Percentiles rank a stretch among this genome's conserved stretches.
These are phyloP conservation scores for Agaricus blazei DNA, from an alignment of 768 basidiomycete genomes.

Conservation along the genomic window DNA sequence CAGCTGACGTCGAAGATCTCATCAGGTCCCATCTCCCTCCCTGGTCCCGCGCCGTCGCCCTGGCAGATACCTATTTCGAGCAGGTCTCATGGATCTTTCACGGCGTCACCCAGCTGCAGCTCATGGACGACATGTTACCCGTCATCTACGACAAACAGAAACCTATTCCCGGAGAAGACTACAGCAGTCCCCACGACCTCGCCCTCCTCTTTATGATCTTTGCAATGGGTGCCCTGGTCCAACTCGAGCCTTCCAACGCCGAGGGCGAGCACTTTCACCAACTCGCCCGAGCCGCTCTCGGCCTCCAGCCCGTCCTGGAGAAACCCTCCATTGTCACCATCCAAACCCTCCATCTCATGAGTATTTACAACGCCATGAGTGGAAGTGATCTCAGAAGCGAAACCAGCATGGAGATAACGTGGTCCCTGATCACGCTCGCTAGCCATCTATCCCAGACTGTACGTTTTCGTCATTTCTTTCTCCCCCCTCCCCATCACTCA, in stretches of 20 bases:
- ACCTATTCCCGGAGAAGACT: constrained; percentile 33
- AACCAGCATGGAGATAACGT: constrained; percentile 69
- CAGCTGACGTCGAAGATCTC: constrained; percentile 40
- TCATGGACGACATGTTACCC: constrained; percentile 60
- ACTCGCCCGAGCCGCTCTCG: constrained; percentile 58
- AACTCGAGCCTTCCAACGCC: constrained; percentile 19
- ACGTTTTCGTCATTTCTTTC: constrained; percentile 20
- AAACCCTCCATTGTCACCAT: constrained; percentile 69
- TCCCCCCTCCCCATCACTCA: not conserved
- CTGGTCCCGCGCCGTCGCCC: constrained; percentile 43
- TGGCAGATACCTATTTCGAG: constrained; percentile 62
- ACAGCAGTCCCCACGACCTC: constrained; percentile 42
- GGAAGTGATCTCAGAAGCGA: constrained; percentile 56
- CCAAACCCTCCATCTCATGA: constrained; percentile 62
- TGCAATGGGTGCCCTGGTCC: constrained; percentile 49
- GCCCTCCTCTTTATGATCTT: constrained; percentile 52
- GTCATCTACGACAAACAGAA: constrained; percentile 53
- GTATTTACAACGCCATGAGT: constrained; percentile 68
- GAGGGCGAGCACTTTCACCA: constrained; percentile 65
- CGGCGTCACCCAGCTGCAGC: constrained; percentile 56
- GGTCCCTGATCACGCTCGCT: constrained; percentile 61
- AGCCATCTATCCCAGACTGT: constrained; percentile 64
- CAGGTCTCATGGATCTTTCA: constrained; percentile 59
- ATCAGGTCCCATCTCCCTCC: constrained; percentile 52
- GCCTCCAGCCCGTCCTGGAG: constrained; percentile 63